Evolutionary conservation across 495 filamentous ascomycete species (phyloP), one percentile per base, ranked within the genome.

Genomic region (Achaetomiella virescens): DNA sequence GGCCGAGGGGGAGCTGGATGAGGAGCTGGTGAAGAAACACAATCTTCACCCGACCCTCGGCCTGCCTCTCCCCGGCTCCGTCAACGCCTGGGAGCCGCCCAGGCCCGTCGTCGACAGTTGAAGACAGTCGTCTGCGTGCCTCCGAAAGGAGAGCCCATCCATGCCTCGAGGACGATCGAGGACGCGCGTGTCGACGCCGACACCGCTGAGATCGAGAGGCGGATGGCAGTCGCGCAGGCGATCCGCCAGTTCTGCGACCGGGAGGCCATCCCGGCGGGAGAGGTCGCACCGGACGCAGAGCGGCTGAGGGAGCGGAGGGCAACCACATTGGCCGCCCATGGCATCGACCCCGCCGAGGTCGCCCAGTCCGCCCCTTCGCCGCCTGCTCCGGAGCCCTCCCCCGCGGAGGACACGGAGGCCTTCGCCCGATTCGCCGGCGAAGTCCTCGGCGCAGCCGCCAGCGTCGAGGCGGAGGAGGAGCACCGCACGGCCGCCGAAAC

Each of bases 1-100:
- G 20, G 69, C 67, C 33, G 67, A 61, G 12, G 67, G 66, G 18
- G 70, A 73, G 17, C 58, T 78, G n/a, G 74, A 78, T 58, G 56
- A 69, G 20, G 64, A 62, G 1, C 52, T 74, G 17, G 57, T 78
- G 10, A 70, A 66, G 51, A 76, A 74, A 58, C 64, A 76, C 59
- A 61, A 54, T 14, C 53, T 78, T 10, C 76, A 78, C 41, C 75
- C 75, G 0, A 66, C 61, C 15, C 67, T 70, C 27, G 76, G 76
- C 35, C 46, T 78, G 29, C 63, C 70, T 45, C 43, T 78, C 27
- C 66, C 70, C 3, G 59, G 40, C 11, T 77, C 74, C 17, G 50
- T 52, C 43, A 77, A 77, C 51, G 60, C 70, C 35, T 54, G 58
- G 33, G 72, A 75, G 61, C 53, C 64, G 4, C 66, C 70, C 3